Percentiles rank a stretch among this genome's conserved stretches.
Conservation (phyloP, 345 rosid genomes). For the Populus tremula region DNA sequence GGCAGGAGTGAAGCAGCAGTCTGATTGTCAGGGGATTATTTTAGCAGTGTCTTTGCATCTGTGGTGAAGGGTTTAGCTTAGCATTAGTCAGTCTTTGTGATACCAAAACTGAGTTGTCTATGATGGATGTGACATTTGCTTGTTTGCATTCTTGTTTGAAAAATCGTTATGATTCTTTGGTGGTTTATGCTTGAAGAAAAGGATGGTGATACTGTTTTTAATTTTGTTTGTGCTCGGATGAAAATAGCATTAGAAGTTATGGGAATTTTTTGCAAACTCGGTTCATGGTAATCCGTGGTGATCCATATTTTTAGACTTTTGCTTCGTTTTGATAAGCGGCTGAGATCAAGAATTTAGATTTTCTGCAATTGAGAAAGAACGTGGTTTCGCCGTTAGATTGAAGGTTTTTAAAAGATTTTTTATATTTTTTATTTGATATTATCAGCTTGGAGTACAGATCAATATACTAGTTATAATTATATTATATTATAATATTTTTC, state of each 20-base stretch:
- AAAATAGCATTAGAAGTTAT: background rate
- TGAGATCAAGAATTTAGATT: background rate
- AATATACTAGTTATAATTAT: no score
- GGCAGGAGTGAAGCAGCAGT: background rate
- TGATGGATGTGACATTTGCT: background rate
- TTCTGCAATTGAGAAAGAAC: background rate
- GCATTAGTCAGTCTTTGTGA: background rate
- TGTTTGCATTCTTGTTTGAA: background rate
- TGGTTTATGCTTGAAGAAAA: background rate
- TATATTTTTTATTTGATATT: no score
- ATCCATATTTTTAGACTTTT: background rate
- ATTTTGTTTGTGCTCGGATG: no score
- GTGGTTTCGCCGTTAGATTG: no score
- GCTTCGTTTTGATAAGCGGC: background rate
- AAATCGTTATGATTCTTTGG: background rate
- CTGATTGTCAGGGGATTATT: background rate
- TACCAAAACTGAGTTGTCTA: background rate
- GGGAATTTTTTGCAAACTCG: background rate
- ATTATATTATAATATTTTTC: no score
- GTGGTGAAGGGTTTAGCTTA: background rate
- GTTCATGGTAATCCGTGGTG: background rate
- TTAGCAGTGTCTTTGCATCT: background rate
- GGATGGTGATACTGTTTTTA: background rate
- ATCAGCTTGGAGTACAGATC: rapidly evolving
- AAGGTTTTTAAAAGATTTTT: no score